Conservation (phyloP, 768 basidiomycete genomes). For the Coprinopsis strossmayeri region DNA sequence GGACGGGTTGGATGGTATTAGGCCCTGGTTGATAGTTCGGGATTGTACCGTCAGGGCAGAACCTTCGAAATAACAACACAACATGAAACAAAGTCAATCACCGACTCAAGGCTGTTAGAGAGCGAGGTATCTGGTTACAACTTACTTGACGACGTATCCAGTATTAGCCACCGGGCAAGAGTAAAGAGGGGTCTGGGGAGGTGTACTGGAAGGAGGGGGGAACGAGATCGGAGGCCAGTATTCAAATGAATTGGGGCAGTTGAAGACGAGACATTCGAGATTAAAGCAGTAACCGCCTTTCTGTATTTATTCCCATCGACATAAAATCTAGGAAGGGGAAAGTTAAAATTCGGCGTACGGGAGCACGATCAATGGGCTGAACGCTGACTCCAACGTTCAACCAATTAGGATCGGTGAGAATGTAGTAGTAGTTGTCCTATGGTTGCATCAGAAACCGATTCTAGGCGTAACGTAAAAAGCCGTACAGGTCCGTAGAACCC, state of each 20-base stretch:
- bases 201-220: conserved; percentile 12
- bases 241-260: conserved; percentile 18
- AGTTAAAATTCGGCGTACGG: conserved; percentile 12
- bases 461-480: background rate
- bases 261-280: conserved; percentile 14
- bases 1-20: conserved; percentile 17
- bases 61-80: conserved; percentile 11
- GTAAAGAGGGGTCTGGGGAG: conserved; percentile 18
- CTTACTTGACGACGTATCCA: conserved; percentile 22
- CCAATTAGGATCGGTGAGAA: conserved; percentile 18
- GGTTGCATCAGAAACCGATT: background rate
- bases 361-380: conserved; percentile 14
- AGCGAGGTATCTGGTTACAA: too few relatives aligned
- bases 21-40: conserved; percentile 13
- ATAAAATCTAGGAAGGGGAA: background rate
- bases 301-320: background rate
- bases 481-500: conserved; percentile 18
- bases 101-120: too few relatives aligned
- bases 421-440: conserved; percentile 19
- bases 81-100: too few relatives aligned
- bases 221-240: conserved; percentile 20
- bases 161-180: conserved; percentile 16
- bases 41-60: conserved; percentile 20
- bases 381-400: conserved; percentile 20
- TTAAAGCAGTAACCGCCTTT: conserved; percentile 18